phyloP scores from a whole-genome alignment of 2,329 filamentous ascomycete species.

The Alternaria infectoria region DNA sequence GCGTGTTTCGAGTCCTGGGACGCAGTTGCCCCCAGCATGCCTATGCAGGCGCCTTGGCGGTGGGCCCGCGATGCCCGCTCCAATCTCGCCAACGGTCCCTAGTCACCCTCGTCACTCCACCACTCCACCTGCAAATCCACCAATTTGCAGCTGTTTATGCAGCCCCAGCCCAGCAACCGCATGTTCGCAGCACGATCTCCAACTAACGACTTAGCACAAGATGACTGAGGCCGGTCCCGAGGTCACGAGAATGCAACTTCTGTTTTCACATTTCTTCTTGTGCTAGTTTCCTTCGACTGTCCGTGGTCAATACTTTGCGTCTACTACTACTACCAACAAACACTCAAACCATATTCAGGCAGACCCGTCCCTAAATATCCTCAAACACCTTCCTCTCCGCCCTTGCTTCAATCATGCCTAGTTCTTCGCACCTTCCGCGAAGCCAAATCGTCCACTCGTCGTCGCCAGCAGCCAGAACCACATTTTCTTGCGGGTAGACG shows the following conservation, averaged over 20 bases:
- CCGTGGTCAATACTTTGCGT: not conserved
- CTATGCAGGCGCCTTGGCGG: slow-evolving; percentile 16
- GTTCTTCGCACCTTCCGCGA: slow-evolving; percentile 9
- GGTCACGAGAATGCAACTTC: not conserved
- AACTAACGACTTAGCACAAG: slow-evolving; percentile 2
- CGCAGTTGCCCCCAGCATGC: slow-evolving; percentile 6
- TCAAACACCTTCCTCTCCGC: slow-evolving; percentile 5
- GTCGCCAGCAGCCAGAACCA: slow-evolving; percentile 9
- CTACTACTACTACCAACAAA: not conserved
- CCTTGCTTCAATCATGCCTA: slow-evolving; percentile 10
- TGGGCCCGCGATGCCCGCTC: slow-evolving; percentile 15
- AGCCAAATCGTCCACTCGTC: slow-evolving; percentile 19
- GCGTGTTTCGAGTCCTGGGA: slow-evolving; percentile 18
- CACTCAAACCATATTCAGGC: not conserved
- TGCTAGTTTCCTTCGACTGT: not conserved
- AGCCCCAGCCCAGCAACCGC: not conserved
- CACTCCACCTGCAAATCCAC: slow-evolving; percentile 8
- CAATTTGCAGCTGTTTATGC: slow-evolving; percentile 12
- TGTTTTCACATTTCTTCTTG: not conserved
- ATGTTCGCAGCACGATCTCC: slow-evolving; percentile 4
- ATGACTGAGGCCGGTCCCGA: not conserved
- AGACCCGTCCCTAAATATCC: slow-evolving; percentile 2
- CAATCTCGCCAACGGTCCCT: slow-evolving; percentile 6
- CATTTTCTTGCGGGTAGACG: slow-evolving; percentile 15
- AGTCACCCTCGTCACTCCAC: slow-evolving; percentile 1